These are phyloP conservation scores for Fusarium newnesense DNA, from an alignment of 2,329 filamentous ascomycete genomes.

Conservation along the genomic window DNA sequence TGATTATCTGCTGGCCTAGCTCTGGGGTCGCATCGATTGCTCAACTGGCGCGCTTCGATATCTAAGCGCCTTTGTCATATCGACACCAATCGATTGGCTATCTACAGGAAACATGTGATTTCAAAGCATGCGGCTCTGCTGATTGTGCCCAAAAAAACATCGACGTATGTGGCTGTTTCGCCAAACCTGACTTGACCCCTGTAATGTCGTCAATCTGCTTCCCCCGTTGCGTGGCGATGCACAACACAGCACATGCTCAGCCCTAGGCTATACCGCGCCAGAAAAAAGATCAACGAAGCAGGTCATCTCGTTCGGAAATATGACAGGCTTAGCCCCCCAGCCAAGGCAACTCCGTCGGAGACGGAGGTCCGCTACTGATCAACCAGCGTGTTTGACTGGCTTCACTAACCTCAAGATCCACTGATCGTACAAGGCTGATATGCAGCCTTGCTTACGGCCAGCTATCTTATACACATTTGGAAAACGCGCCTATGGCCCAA, in stretches of 20 bases:
- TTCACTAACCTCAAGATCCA: background rate
- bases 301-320: background rate
- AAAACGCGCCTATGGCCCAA: constrained; percentile 9
- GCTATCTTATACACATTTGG: constrained; percentile 10
- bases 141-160: background rate
- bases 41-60: background rate
- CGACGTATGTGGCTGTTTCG: constrained; percentile 16
- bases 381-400: background rate
- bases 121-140: background rate
- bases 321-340: background rate
- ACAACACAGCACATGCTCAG: background rate
- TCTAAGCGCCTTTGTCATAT: background rate
- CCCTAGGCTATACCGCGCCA: background rate
- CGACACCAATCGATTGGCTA: background rate
- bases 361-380: background rate
- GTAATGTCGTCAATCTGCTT: background rate
- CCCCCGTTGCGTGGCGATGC: background rate
- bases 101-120: background rate
- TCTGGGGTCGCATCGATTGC: too few relatives aligned
- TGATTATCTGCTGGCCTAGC: background rate
- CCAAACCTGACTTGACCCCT: background rate
- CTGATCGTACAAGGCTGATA: background rate
- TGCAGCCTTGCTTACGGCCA: constrained; percentile 16
- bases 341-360: background rate
- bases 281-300: background rate